Evolutionary conservation across 78 protist genomes (phyloP).

Genomic region (Dictyostelium brefeldianum): DNA sequence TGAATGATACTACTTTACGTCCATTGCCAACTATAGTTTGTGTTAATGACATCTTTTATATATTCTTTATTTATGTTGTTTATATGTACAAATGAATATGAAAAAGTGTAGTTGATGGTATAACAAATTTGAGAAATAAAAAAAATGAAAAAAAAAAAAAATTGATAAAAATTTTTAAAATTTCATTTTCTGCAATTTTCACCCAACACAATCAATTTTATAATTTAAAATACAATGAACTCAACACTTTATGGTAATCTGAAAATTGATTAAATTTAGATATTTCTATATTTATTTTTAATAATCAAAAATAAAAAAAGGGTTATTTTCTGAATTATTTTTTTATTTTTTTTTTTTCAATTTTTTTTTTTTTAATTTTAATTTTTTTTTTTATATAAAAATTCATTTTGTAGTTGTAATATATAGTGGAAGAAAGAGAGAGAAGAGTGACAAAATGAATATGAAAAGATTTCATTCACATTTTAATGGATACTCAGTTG

Average conservation of each 20-base stretch:
- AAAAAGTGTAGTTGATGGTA: neutral
- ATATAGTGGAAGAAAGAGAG: neutral
- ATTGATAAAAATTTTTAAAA: no score
- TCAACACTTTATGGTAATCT: no score
- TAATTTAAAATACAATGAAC: no score
- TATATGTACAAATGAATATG: neutral
- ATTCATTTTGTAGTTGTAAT: neutral
- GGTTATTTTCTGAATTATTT: neutral
- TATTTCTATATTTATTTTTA: no score
- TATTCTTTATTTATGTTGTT: neutral
- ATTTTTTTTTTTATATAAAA: neutral
- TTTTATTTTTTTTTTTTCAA: neutral
- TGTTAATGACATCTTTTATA: constrained; percentile 7
- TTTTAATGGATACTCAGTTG: constrained; percentile 83
- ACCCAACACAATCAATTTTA: no score
- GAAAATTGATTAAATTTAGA: no score
- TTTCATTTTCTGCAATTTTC: no score
- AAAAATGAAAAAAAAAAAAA: neutral
- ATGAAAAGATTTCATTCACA: constrained; percentile 82
- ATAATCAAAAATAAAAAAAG: no score
- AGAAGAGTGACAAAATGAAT: neutral
- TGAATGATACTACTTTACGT: constrained; percentile 58
- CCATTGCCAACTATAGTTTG: constrained; percentile 59
- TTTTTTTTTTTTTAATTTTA: neutral
- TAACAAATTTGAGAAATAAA: neutral